A percentile compares a stretch with the other conserved stretches of the same genome.
These are phyloP conservation scores for Hypoxylon crocopeplum DNA, from an alignment of 495 filamentous ascomycete species.

Conservation along the genomic window DNA sequence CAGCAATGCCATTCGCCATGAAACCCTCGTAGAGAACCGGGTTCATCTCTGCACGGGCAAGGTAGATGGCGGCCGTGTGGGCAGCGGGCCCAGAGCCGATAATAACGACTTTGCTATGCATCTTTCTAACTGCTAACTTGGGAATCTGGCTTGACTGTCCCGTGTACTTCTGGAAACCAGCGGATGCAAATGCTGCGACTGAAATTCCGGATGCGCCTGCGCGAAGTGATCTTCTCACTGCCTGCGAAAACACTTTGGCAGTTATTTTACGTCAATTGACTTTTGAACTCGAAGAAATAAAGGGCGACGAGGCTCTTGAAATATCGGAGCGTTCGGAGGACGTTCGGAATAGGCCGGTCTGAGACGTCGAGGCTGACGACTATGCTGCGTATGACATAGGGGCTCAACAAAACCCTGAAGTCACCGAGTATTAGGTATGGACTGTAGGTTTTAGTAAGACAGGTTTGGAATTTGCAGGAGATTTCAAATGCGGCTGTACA, in stretches of 20 bases:
- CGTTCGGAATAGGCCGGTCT: conserved; percentile 19
- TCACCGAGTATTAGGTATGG: neutral
- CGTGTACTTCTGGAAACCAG: conserved; percentile 69
- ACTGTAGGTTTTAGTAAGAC: conserved; percentile 24
- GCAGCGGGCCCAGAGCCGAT: conserved; percentile 95
- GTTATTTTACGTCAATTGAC: conserved; percentile 31
- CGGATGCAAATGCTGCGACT: conserved; percentile 66
- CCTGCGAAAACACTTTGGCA: conserved; percentile 87
- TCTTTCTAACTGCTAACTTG: conserved; percentile 61
- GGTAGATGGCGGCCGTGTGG: conserved; percentile 96
- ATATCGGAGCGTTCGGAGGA: conserved; percentile 23
- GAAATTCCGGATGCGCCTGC: conserved; percentile 66
- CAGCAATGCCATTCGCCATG: conserved; percentile 94
- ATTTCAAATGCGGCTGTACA: conserved; percentile 35
- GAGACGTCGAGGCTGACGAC: conserved; percentile 1
- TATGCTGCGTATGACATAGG: conserved; percentile 10
- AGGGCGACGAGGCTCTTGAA: conserved; percentile 12
- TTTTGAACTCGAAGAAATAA: neutral
- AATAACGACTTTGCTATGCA: conserved; percentile 84
- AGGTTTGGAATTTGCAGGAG: conserved; percentile 1
- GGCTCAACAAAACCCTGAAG: too few species aligned
- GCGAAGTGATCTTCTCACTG: conserved; percentile 61
- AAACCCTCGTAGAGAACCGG: conserved; percentile 97
- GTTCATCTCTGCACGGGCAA: conserved; percentile 89
- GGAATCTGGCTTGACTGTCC: conserved; percentile 61